These are phyloP conservation scores for Leccinum boreale DNA, from an alignment of 768 basidiomycete species.

Conservation along the genomic window DNA sequence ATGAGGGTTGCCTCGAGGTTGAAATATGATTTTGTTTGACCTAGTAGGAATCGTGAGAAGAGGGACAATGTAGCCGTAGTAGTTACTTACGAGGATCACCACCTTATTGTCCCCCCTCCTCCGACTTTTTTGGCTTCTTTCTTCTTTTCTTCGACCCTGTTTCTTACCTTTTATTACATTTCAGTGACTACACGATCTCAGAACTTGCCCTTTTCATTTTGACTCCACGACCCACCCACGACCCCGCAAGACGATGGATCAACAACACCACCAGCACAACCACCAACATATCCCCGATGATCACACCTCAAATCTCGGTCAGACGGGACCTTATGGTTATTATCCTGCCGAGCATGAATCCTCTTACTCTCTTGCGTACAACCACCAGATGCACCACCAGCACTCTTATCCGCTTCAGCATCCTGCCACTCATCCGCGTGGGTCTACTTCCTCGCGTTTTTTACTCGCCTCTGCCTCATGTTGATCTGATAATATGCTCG, in stretches of 20 bases:
- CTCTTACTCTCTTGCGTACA: conserved; percentile 52
- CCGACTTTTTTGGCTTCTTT: conserved; percentile 26
- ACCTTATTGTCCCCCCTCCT: conserved; percentile 24
- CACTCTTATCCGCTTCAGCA: conserved; percentile 57
- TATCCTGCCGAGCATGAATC: conserved; percentile 54
- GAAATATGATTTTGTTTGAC: conserved; percentile 2
- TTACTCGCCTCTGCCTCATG: conserved; percentile 49
- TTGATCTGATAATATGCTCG: conserved; percentile 61
- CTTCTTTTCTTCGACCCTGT: conserved; percentile 36
- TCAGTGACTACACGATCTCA: conserved; percentile 29
- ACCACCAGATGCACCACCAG: conserved; percentile 42
- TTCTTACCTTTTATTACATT: conserved; percentile 32
- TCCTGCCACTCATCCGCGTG: conserved; percentile 66
- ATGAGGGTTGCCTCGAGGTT: conserved; percentile 26
- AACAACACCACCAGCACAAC: conserved; percentile 39
- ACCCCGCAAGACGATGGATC: conserved; percentile 41
- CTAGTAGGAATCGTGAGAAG: conserved; percentile 20
- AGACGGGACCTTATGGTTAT: conserved; percentile 45
- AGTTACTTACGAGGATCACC: conserved; percentile 22
- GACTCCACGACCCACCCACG: conserved; percentile 34
- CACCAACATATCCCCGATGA: conserved; percentile 49
- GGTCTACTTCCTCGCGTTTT: conserved; percentile 49
- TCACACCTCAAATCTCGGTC: conserved; percentile 40
- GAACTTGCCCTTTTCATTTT: conserved; percentile 34
- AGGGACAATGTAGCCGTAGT: conserved; percentile 15